These are phyloP conservation scores for Circinella umbellata DNA, from an alignment of 371 early-diverging fungal species.

Conservation along the genomic window DNA sequence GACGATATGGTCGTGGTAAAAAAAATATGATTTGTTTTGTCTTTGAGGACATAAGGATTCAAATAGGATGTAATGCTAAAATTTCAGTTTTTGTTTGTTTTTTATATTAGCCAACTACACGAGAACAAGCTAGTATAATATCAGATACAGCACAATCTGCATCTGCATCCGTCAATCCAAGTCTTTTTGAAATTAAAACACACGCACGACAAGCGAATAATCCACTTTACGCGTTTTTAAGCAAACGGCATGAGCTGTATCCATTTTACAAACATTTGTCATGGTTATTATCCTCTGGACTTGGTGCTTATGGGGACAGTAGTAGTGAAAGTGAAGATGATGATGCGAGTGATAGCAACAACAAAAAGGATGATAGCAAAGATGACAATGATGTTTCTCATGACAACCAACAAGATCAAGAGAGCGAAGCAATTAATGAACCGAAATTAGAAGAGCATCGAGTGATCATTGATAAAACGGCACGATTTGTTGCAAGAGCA, in stretches of 20 bases:
- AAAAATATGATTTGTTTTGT: too few relatives aligned
- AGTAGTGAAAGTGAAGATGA: conserved; percentile 22
- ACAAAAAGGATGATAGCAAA: conserved; percentile 24
- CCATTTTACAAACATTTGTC: conserved; percentile 68
- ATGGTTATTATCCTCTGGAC: conserved; percentile 62
- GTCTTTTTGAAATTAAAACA: conserved; percentile 66
- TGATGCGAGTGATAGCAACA: too few relatives aligned
- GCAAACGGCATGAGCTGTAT: conserved; percentile 52
- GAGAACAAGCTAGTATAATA: conserved; percentile 61
- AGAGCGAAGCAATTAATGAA: background rate
- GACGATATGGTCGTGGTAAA: conserved; percentile 16
- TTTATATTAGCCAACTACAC: conserved; percentile 47
- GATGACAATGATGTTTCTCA: background rate
- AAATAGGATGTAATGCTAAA: too few relatives aligned
- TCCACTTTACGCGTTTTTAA: conserved; percentile 69
- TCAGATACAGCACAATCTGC: conserved; percentile 69
- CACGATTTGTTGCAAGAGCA: conserved; percentile 37
- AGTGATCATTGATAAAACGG: conserved; percentile 35
- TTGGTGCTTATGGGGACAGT: conserved; percentile 53
- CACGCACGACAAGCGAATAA: conserved; percentile 74
- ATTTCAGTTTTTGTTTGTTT: too few relatives aligned
- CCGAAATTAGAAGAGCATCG: conserved; percentile 1
- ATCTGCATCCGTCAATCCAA: conserved; percentile 43
- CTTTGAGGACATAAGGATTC: too few relatives aligned
- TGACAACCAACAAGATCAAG: conserved; percentile 15